phyloP scores from a whole-genome alignment of 768 basidiomycete genomes.

The Lactarius hengduanensis region DNA sequence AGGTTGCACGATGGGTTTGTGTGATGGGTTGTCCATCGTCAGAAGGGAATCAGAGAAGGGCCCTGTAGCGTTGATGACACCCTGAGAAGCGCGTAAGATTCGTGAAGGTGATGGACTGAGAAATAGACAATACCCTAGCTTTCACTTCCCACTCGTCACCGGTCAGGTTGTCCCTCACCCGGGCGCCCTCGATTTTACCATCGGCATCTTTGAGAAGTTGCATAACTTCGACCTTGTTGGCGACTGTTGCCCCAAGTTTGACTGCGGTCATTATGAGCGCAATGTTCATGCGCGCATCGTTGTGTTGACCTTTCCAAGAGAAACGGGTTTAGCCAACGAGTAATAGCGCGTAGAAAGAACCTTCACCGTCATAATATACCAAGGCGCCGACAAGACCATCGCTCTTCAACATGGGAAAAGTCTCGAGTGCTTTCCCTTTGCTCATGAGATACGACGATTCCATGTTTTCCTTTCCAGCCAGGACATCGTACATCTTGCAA shows the following conservation, averaged over 20 bases:
- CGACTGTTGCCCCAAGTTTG: constrained; percentile 80
- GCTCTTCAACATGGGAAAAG: constrained; percentile 94
- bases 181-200: constrained; percentile 70
- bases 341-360: constrained; percentile 35
- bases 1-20: constrained; percentile 86
- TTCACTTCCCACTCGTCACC: constrained; percentile 80
- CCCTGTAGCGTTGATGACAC: constrained; percentile 95
- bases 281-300: constrained; percentile 98
- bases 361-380: constrained; percentile 93
- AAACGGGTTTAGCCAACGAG: constrained; percentile 12
- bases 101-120: not conserved
- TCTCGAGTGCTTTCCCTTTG: constrained; percentile 87
- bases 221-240: constrained; percentile 89
- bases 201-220: constrained; percentile 63
- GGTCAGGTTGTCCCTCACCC: constrained; percentile 77
- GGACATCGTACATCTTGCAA: constrained; percentile 92
- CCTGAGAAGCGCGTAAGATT: constrained; percentile 43
- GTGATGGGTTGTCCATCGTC: constrained; percentile 70
- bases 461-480: constrained; percentile 97
- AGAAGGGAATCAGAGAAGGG: constrained; percentile 89
- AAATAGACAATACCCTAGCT: constrained; percentile 55
- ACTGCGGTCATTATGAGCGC: constrained; percentile 94
- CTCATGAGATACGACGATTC: constrained; percentile 94
- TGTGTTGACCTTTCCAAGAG: constrained; percentile 77
- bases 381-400: constrained; percentile 92